A percentile compares a stretch with the other conserved stretches of the same genome.
These are phyloP conservation scores for Candida nemodendra DNA, from an alignment of 805 yeast species.

Conservation along the genomic window DNA sequence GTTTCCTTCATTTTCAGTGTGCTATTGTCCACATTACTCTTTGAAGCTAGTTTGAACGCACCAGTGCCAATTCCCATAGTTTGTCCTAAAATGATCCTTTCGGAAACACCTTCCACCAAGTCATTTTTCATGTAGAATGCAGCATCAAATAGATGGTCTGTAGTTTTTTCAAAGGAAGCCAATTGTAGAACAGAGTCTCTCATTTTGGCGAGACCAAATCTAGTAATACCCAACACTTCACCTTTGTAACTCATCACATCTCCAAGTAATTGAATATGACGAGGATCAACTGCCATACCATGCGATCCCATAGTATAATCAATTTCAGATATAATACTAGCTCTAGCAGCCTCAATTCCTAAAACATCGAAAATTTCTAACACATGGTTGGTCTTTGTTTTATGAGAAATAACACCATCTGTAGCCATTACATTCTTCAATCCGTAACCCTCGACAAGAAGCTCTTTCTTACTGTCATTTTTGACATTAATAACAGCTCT, in stretches of 20 bases:
- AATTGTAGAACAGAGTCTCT: slow-evolving; percentile 95
- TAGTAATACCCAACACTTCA: slow-evolving; percentile 94
- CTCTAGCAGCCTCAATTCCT: slow-evolving; percentile 97
- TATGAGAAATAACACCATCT: slow-evolving; percentile 89
- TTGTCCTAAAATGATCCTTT: slow-evolving; percentile 95
- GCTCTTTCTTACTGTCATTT: slow-evolving; percentile 82
- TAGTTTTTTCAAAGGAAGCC: slow-evolving; percentile 97
- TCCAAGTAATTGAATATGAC: slow-evolving; percentile 95
- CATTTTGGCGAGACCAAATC: slow-evolving; percentile 98
- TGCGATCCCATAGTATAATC: slow-evolving; percentile 98
- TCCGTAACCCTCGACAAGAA: slow-evolving; percentile 97
- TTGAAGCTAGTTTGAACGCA: slow-evolving; percentile 79
- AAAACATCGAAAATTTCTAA: slow-evolving; percentile 84
- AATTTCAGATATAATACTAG: slow-evolving; percentile 89
- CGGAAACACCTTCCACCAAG: slow-evolving; percentile 95
- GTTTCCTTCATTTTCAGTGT: slow-evolving; percentile 39
- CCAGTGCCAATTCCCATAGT: slow-evolving; percentile 98
- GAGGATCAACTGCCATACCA: slow-evolving; percentile 99
- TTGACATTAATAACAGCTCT: slow-evolving; percentile 95
- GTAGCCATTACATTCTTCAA: slow-evolving; percentile 94
- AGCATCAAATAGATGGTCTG: slow-evolving; percentile 97
- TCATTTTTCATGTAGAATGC: slow-evolving; percentile 97
- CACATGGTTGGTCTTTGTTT: slow-evolving; percentile 88
- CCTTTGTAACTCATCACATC: slow-evolving; percentile 99
- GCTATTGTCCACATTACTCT: slow-evolving; percentile 43